Evolutionary conservation across 2,329 filamentous ascomycete species (phyloP), one percentile per base, ranked within the genome.

Genomic region (Colletotrichum sp.): DNA sequence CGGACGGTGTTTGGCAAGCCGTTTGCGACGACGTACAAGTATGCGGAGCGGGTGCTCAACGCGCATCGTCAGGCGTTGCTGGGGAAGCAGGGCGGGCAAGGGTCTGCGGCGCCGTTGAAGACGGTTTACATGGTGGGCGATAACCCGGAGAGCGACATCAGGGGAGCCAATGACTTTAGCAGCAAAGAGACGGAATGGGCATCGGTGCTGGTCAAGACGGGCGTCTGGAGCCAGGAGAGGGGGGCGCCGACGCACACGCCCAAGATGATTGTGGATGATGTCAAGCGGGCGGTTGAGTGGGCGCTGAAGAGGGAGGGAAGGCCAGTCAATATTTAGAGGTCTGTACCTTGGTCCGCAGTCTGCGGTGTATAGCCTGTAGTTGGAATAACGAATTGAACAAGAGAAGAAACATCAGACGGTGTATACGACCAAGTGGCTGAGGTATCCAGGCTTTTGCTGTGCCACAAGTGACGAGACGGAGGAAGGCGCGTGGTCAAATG

Each of bases 41-140:
- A 94, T 81, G 96, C 96, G 0, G 95, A 98, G 86, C 89, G 91
- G 67, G 90, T 94, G 67, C 87, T 99, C 67, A 85, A 91, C 69
- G 85, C 86, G 74, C 92, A 94, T 82, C 88, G 94, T 24, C 84
- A 87, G 26, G 82, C 84, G 18, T 75, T 91, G 28, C 86, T 92
- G 65, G 28, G 68, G 66, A 24, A 76, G 77, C 26, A 57, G 76
- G 48, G 68, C 78, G 18, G 71, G 55, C 60, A 66, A 6, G 52
- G 71, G 48, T 43, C 38, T 43, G 80, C 77, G 4, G 83, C 81
- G 24, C 88, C 90, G n/a, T 84, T 98, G 71, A 88, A 89, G 80
- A 91, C 90, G 58, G 96, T 99, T 13, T 99, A 98, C 85, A 99
- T 99, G 96, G 91, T 99, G 57, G 97, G 97, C 8, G 94, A 96